These are phyloP conservation scores for Macrocystidia cucumis DNA, from an alignment of 1,284 basidiomycete species.

Conservation along the genomic window DNA sequence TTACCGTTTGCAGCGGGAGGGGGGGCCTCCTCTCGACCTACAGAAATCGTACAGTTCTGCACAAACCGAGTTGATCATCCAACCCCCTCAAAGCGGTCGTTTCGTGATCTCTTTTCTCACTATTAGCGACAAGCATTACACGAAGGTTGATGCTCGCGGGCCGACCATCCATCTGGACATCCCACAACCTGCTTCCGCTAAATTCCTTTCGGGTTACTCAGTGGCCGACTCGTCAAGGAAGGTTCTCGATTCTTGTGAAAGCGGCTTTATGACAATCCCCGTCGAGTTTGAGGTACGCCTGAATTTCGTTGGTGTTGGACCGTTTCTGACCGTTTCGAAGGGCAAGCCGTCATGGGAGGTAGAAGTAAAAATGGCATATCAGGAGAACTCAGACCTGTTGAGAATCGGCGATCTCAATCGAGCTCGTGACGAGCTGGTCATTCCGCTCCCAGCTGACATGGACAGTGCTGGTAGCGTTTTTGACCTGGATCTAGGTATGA, in stretches of 20 bases:
- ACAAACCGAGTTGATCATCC: conserved; percentile 77
- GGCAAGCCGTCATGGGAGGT: conserved; percentile 87
- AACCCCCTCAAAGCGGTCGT: conserved; percentile 84
- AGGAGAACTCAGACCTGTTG: conserved; percentile 52
- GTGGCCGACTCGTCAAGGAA: conserved; percentile 37
- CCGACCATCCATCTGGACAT: conserved; percentile 79
- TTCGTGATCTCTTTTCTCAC: conserved; percentile 83
- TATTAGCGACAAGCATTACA: conserved; percentile 84
- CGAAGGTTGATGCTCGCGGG: conserved; percentile 61
- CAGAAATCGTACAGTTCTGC: conserved; percentile 62
- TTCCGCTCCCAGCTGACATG: conserved; percentile 63
- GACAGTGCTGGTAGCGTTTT: conserved; percentile 71
- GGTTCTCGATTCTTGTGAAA: conserved; percentile 67
- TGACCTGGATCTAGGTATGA: conserved; percentile 70
- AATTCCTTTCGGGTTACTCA: conserved; percentile 45
- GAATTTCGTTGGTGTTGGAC: background rate
- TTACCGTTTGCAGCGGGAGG: conserved; percentile 71
- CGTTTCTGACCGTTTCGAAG: conserved; percentile 25
- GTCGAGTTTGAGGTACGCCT: conserved; percentile 65
- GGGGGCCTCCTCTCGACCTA: conserved; percentile 49
- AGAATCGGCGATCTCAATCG: conserved; percentile 50
- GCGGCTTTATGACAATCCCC: conserved; percentile 64
- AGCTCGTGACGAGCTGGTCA: conserved; percentile 46
- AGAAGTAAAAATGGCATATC: conserved; percentile 71
- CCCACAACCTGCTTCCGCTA: conserved; percentile 80